phyloP scores from a whole-genome alignment of 805 yeast genomes.

The Metschnikowia peoriensis region DNA sequence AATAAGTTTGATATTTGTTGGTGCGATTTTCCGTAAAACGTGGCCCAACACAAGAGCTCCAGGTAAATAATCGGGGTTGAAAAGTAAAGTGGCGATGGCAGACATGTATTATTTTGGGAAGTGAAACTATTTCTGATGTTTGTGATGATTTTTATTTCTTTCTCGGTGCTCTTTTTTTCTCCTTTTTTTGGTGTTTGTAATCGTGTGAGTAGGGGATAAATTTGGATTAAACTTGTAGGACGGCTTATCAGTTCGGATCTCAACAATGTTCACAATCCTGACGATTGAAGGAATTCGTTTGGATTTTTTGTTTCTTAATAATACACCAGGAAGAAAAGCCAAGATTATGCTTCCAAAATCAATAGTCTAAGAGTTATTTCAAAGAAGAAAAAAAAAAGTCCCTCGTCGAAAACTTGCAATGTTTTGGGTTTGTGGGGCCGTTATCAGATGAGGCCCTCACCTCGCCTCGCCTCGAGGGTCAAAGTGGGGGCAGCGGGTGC shows the following conservation, averaged over 20 bases:
- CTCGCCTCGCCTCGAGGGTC: too few relatives aligned
- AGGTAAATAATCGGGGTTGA: slow-evolving; percentile 51
- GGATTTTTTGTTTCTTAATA: not conserved
- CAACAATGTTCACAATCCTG: not conserved
- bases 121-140: too few relatives aligned
- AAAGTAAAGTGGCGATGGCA: slow-evolving; percentile 31
- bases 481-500: not conserved
- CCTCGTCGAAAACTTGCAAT: too few relatives aligned
- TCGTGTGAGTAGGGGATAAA: not conserved
- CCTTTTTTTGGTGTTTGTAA: too few relatives aligned
- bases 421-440: not conserved
- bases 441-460: too few relatives aligned
- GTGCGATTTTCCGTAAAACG: slow-evolving; percentile 19
- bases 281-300: not conserved
- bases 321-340: too few relatives aligned
- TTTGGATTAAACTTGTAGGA: not conserved
- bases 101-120: slow-evolving; percentile 4
- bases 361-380: too few relatives aligned
- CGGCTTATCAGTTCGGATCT: not conserved
- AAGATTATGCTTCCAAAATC: too few relatives aligned
- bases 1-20: slow-evolving; percentile 22
- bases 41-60: slow-evolving; percentile 55
- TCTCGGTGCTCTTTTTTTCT: not conserved
- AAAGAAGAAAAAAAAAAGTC: too few relatives aligned
- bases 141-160: too few relatives aligned